Evolutionary conservation across 495 filamentous ascomycete genomes (phyloP).

Genomic region (Zalerion maritima): DNA sequence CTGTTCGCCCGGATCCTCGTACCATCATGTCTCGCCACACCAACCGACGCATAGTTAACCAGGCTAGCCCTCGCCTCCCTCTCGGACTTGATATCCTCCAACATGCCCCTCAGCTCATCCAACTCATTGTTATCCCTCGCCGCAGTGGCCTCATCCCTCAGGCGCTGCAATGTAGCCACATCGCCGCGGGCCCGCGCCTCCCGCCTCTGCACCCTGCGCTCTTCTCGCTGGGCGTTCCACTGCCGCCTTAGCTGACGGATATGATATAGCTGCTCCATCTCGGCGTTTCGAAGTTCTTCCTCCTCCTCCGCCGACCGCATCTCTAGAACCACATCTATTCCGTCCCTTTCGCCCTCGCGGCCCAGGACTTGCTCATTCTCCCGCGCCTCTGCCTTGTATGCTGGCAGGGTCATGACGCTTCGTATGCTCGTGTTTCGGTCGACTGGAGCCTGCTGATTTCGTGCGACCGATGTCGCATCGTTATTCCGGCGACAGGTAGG

Average conservation of each 20-base stretch:
- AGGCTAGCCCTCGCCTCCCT: constrained; percentile 64
- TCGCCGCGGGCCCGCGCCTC: constrained; percentile 62
- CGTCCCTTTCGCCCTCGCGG: constrained; percentile 79
- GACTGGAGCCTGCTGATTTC: constrained; percentile 29
- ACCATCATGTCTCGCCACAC: constrained; percentile 78
- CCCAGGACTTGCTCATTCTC: constrained; percentile 75
- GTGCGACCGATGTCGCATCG: constrained; percentile 6
- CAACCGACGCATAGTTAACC: constrained; percentile 75
- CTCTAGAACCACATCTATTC: constrained; percentile 86
- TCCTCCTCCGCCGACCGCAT: constrained; percentile 40
- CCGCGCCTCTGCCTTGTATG: constrained; percentile 52
- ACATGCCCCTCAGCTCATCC: constrained; percentile 46
- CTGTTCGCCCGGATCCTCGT: constrained; percentile 72
- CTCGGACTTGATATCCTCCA: constrained; percentile 45
- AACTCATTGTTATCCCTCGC: constrained; percentile 22
- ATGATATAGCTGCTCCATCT: constrained; percentile 89
- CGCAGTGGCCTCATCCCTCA: constrained; percentile 30
- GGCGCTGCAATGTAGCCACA: constrained; percentile 40
- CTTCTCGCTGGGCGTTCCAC: constrained; percentile 64
- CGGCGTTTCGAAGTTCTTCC: constrained; percentile 68
- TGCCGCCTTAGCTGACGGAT: constrained; percentile 65
- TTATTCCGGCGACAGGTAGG: constrained; percentile 5
- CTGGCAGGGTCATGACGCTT: constrained; percentile 81
- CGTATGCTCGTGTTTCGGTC: constrained; percentile 77
- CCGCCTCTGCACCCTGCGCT: constrained; percentile 45